Evolutionary conservation across 2,329 filamentous ascomycete genomes (phyloP), one percentile per base, ranked within the genome.

Genomic region (Fusarium fujikuroi): DNA sequence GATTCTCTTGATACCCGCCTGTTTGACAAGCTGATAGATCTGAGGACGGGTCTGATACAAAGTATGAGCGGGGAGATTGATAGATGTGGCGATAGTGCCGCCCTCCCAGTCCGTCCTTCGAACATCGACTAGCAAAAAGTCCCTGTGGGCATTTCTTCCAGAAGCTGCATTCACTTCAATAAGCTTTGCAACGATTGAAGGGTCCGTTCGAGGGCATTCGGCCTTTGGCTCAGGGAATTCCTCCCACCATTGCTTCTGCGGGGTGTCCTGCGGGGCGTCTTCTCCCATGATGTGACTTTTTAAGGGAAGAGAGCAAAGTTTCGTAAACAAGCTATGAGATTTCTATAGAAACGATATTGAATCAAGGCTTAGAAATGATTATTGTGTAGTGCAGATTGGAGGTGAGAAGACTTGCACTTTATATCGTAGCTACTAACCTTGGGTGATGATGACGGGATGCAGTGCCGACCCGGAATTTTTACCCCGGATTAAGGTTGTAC

Each of bases 1-100:
- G 30, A 89, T 80, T 46, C 80, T 83, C 54, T 82, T 82, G 28
- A 88, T 81, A 3, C 83, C 83, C 4, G 87, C 87, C 63, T 85
- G 82, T 70, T 84, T 85, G 79, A 85, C 86, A 23, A 90, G 79
- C 49, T 83, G 83, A 69, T 88, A 85, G 34, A 89, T 76, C 10
- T 81, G 79, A 8, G 84, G 82, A 10, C 87, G 82, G 7, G 85
- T 86, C 58, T 85, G 85, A 60, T 87, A 88, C 43, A 90, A 83
- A 18, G 83, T 85, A 60, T 90, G 87, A 14, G 88, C 87, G 2
- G 88, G 87, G 19, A 90, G 80, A 71, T 90, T 89, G 70, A 92
- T 82, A 2, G 89, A 90, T 5, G 85, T 86, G 14, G 81, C 81
- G 61, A 92, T 87, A 1, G 89, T 91, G 44, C 90, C 90, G 32